Conservation (phyloP, 345 rosid genomes). For the Xanthoceras sorbifolium region DNA sequence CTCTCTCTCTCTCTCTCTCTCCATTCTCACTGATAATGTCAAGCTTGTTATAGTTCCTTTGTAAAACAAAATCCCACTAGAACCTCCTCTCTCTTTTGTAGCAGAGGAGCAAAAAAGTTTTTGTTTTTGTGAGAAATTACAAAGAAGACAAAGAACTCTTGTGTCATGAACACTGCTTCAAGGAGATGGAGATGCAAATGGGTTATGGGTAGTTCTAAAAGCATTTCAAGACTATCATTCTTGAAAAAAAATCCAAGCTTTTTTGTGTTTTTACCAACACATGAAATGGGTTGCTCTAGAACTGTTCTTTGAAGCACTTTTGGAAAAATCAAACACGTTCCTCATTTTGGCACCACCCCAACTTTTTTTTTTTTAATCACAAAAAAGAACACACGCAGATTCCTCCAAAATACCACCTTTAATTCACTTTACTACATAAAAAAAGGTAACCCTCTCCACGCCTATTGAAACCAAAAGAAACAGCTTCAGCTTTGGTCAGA, state of each 20-base stretch:
- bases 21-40: neutral
- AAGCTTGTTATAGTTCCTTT: neutral
- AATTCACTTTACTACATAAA: slow-evolving; percentile 28
- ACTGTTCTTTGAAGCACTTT: slow-evolving; percentile 8
- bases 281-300: slow-evolving; percentile 24
- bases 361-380: slow-evolving; percentile 22
- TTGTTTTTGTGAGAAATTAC: neutral
- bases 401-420: slow-evolving; percentile 34
- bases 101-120: neutral
- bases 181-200: slow-evolving; percentile 25
- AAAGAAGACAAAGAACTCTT: neutral
- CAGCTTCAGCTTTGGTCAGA: slow-evolving; percentile 18
- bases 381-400: slow-evolving; percentile 28
- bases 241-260: neutral
- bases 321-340: slow-evolving; percentile 12
- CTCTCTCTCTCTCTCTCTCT: slow-evolving; percentile 8
- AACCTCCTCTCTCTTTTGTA: neutral
- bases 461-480: slow-evolving; percentile 17
- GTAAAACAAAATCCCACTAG: neutral
- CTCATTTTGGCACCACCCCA: slow-evolving; percentile 31
- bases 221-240: slow-evolving; percentile 11
- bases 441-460: slow-evolving; percentile 25
- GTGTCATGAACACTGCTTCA: neutral
- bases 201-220: slow-evolving; percentile 19
- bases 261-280: slow-evolving; percentile 14